A percentile compares a stretch with the other conserved stretches of the same genome.
Evolutionary conservation across 192 early-diverging fungal genomes (phyloP).

Genomic region (Dissophora ornata): DNA sequence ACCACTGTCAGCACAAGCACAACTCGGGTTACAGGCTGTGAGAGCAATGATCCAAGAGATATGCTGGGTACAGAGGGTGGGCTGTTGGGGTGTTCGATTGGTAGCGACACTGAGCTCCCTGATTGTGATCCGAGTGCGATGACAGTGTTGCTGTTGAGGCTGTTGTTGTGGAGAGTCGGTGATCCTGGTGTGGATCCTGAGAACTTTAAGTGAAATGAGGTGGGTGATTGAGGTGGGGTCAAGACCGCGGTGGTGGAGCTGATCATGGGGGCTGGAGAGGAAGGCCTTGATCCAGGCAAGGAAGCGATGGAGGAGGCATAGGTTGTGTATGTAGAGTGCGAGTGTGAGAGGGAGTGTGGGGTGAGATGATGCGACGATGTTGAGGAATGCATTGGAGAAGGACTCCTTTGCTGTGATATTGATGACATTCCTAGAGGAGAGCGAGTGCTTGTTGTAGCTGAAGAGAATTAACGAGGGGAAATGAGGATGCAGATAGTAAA

Average conservation of each 20-base stretch:
- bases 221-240: slow-evolving; percentile 32
- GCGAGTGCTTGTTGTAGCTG: too few relatives aligned
- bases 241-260: slow-evolving; percentile 5
- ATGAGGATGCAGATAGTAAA: not conserved
- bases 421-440: slow-evolving; percentile 16
- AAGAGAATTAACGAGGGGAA: too few relatives aligned
- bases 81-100: not conserved
- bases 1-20: slow-evolving; percentile 23
- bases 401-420: slow-evolving; percentile 33
- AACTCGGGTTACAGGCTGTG: slow-evolving; percentile 22
- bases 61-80: not conserved
- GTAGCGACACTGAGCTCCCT: not conserved
- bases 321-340: slow-evolving; percentile 8
- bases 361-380: slow-evolving; percentile 14
- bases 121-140: slow-evolving; percentile 13
- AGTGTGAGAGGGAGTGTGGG: slow-evolving; percentile 19
- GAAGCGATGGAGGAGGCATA: slow-evolving; percentile 28
- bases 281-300: slow-evolving; percentile 12
- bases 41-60: slow-evolving; percentile 10
- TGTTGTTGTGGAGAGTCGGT: not conserved
- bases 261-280: slow-evolving; percentile 26
- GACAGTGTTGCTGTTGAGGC: slow-evolving; percentile 8
- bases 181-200: slow-evolving; percentile 4
- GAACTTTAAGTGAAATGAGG: slow-evolving; percentile 9
- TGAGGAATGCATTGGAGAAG: slow-evolving; percentile 21